Evolutionary conservation across 345 rosid species (phyloP).

Genomic region (Hibiscus trionum): DNA sequence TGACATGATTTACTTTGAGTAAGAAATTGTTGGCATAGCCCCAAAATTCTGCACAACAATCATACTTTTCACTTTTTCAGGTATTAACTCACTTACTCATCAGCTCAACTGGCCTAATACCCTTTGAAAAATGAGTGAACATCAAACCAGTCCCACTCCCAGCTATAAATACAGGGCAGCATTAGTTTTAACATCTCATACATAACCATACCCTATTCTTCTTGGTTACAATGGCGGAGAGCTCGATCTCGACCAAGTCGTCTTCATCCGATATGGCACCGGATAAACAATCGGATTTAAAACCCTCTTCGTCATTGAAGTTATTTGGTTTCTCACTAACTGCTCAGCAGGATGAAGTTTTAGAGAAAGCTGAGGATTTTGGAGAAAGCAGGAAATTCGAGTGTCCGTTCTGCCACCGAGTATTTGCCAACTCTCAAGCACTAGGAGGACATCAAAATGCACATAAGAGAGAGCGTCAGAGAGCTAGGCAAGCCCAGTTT

Average conservation of each 20-base stretch:
- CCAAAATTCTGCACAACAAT: background rate
- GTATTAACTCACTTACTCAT: background rate
- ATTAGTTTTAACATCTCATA: background rate
- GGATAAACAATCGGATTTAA: background rate
- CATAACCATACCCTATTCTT: background rate
- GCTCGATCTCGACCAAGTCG: constrained; percentile 14
- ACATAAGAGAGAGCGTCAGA: constrained; percentile 53
- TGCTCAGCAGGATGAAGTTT: constrained; percentile 12
- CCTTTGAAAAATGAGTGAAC: background rate
- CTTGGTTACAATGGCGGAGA: constrained; percentile 14
- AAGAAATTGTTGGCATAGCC: constrained; percentile 1
- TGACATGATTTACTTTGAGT: background rate
- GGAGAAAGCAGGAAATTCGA: constrained; percentile 32
- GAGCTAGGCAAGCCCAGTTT: constrained; percentile 35
- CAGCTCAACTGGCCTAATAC: background rate
- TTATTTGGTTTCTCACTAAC: constrained; percentile 37
- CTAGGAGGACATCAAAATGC: constrained; percentile 66
- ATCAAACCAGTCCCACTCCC: background rate
- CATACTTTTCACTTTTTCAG: background rate
- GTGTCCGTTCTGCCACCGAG: constrained; percentile 51
- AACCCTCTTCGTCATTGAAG: constrained; percentile 25
- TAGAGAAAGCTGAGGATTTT: constrained; percentile 10
- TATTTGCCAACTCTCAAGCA: constrained; percentile 51
- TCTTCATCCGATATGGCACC: background rate
- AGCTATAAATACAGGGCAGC: constrained; percentile 10